These are phyloP conservation scores for Plantago lanceolata DNA, from an alignment of 305 asterid genomes.

Conservation along the genomic window DNA sequence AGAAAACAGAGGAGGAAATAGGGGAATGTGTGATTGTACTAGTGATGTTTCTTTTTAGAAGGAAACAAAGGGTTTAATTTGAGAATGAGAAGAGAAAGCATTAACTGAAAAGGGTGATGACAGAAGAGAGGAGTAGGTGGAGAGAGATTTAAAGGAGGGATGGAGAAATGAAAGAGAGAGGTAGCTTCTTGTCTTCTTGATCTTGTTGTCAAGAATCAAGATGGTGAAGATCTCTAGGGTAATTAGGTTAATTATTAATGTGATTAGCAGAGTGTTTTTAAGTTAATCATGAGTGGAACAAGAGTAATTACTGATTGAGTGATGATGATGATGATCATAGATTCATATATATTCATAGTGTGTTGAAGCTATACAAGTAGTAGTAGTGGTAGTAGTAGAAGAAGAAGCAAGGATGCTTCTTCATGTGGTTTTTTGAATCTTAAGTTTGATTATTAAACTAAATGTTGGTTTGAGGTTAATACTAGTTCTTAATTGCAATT, in stretches of 20 bases:
- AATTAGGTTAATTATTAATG: conserved; percentile 13
- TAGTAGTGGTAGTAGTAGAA: neutral
- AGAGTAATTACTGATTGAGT: conserved; percentile 3
- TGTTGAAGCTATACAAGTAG: conserved; percentile 7
- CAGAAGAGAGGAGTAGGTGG: conserved; percentile 9
- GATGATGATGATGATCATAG: too few species aligned
- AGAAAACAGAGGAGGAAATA: neutral
- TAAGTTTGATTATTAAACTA: conserved; percentile 51
- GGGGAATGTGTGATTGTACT: neutral
- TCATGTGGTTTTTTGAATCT: conserved; percentile 57
- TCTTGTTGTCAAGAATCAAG: neutral
- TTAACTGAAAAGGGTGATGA: neutral
- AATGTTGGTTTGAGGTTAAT: conserved; percentile 16
- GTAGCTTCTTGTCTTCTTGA: conserved; percentile 47
- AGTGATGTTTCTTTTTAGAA: conserved; percentile 17
- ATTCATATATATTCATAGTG: too few species aligned
- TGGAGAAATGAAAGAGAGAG: conserved; percentile 39
- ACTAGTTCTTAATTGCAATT: conserved; percentile 17
- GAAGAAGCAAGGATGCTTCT: conserved; percentile 72
- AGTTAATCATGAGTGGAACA: conserved; percentile 6
- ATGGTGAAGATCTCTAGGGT: conserved; percentile 68
- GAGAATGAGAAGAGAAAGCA: conserved; percentile 3
- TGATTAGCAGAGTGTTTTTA: neutral
- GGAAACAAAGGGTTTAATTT: conserved; percentile 20
- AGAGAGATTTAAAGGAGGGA: neutral